Evolutionary conservation across 2,329 filamentous ascomycete species (phyloP), one percentile per base, ranked within the genome.

Genomic region (Chaetomiaceae sp.): DNA sequence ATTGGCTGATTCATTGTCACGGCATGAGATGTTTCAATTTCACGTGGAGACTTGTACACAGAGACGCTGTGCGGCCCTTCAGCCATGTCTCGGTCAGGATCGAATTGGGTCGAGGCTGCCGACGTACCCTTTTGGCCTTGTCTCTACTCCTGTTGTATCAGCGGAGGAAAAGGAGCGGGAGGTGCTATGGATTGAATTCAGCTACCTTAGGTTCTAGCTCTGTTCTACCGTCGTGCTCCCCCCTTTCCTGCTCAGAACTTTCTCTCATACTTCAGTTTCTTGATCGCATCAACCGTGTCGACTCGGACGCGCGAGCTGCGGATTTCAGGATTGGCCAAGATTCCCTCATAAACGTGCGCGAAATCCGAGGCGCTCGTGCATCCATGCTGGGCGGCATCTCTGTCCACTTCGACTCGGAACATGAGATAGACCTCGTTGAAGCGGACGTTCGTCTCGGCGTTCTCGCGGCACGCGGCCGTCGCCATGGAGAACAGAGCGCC

Each of bases 361-460:
- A 52, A 52, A 14, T 49, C 47, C 4, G 47, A 45, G 12, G 50
- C 43, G 6, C 29, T 37, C 29, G 38, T 42, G 4, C 38, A 33
- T 6, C 42, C 39, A n/a, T 43, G 30, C 37, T 38, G 14, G 15
- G 33, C 47, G 7, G 56, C 57, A 11, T 42, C 52, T 3, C 45
- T 54, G 43, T 61, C 59, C 4, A 57, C 48, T 44, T 62, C 57
- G 17, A 65, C 61, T 3, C 56, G 58, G 10, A 56, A 55, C 38
- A 32, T 52, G 2, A 69, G 61, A 42, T 64, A 68, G n/a, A 67
- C 55, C 47, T 69, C 67, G 44, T 68, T 66, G 54, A 68, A 64
- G 15, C 66, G 65, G 8, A 70, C 55, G 42, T 64, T 67, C 3
- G 62, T 64, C 0, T 56, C 44, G 10, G 39, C 41, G 24, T 58